Percentiles rank a stretch among this genome's conserved stretches.
These are phyloP conservation scores for Apiospora saccharicola DNA, from an alignment of 2,329 filamentous ascomycete species.

Conservation along the genomic window DNA sequence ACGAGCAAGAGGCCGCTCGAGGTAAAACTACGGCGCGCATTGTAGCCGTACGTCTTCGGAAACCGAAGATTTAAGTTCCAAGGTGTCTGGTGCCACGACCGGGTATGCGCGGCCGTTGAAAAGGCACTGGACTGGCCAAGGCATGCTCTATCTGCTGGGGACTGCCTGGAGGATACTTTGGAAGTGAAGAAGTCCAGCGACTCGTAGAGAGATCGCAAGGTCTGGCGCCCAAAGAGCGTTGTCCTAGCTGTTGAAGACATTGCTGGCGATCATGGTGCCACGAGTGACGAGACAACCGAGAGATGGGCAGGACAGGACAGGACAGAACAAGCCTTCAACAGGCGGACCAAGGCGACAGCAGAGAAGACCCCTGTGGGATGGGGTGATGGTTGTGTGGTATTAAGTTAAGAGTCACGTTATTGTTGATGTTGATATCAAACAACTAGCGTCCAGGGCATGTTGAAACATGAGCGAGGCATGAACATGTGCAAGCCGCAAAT, in stretches of 20 bases:
- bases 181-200: slow-evolving; percentile 38
- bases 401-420: slow-evolving; percentile 4
- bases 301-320: background rate
- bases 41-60: slow-evolving; percentile 45
- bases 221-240: slow-evolving; percentile 40
- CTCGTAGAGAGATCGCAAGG: slow-evolving; percentile 41
- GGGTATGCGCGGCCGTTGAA: slow-evolving; percentile 28
- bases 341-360: slow-evolving; percentile 11
- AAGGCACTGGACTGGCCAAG: slow-evolving; percentile 33
- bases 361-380: background rate
- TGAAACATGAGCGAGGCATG: slow-evolving; percentile 22
- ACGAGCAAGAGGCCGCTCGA: slow-evolving; percentile 63
- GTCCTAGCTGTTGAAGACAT: slow-evolving; percentile 44
- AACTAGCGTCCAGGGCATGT: slow-evolving; percentile 14
- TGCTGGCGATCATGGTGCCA: slow-evolving; percentile 40
- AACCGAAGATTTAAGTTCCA: slow-evolving; percentile 35
- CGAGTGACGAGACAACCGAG: slow-evolving; percentile 23
- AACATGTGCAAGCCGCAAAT: slow-evolving; percentile 33
- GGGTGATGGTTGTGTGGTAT: slow-evolving; percentile 21
- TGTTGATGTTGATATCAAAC: slow-evolving; percentile 18
- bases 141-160: slow-evolving; percentile 26
- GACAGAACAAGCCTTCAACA: slow-evolving; percentile 8
- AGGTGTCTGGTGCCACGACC: slow-evolving; percentile 37
- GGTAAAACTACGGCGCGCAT: slow-evolving; percentile 59
- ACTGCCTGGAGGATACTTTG: slow-evolving; percentile 34